These are phyloP conservation scores for thale cress (Arabidopsis thaliana) DNA, from an alignment of 345 rosid species.

Conservation along the genomic window TAIR10.1 NC_003076.8:2493001-2493500, in stretches of 20 bases:
- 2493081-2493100: conserved; percentile 91
- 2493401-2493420: conserved; percentile 47
- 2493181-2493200: conserved; percentile 9
- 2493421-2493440: conserved; percentile 43
- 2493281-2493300: conserved; percentile 15
- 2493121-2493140: conserved; percentile 23
- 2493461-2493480: conserved; percentile 6
- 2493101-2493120: conserved; percentile 84
- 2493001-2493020: conserved; percentile 61
- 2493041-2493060: conserved; percentile 79
- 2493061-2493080: conserved; percentile 73
- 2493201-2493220: conserved; percentile 16
- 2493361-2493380: conserved; percentile 69
- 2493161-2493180: neutral
- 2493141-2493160: conserved; percentile 13
- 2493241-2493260: conserved; percentile 2
- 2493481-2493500: conserved; percentile 16
- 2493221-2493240: conserved; percentile 19
- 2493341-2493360: conserved; percentile 26
- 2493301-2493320: conserved; percentile 13
- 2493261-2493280: conserved; percentile 29
- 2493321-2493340: conserved; percentile 8
- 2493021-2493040: conserved; percentile 79
- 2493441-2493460: conserved; percentile 39
- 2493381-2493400: conserved; percentile 56